Base-by-base conservation (phyloP, 2,329 filamentous ascomycete species). In the Sporothrix dimorphospora region DNA sequence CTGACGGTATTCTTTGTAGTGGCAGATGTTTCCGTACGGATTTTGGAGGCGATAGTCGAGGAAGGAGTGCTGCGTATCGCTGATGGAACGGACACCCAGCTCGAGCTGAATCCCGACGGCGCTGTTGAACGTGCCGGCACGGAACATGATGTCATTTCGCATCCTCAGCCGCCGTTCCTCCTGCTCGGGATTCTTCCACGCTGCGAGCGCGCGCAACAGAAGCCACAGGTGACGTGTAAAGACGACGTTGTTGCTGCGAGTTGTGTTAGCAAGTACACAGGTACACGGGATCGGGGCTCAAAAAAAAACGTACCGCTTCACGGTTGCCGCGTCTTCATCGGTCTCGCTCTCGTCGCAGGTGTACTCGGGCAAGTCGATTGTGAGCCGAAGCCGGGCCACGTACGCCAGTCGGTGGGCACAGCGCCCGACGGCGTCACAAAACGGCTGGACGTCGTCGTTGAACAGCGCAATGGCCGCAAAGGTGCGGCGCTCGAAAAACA, bases 401-500 rank as follows among this genome's bases (percentile, higher is more conserved):
- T 49, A 67, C 16, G 42, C 7, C 63, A 67, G 63, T n/a, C 63
- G 63, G 3, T 11, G 3, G 42, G 42, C 0, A 30, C 21, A 8
- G 27, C 16, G 55, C 30, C 16, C 6, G 5, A 61, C 16, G 16
- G 19, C 30, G 16, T 19, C 16, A 5, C 30, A 66, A n/a, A 67
- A 67, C 21, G 42, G 5, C 24, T 11, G 14, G 7, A 49, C 45
- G n/a, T 67, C 63, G 59, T n/a, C 45, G 30, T 11, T 63, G 9
- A 7, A 45, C 57, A 71, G 57, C 14, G 6, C n/a, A 21, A 71
- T 16, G 11, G 34, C 21, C 14, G 47, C 47, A 70, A 67, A 66
- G 4, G 59, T 70, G 49, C 21, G 30, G 27, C 40, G 72, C 61
- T 73, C 72, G 27, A 71, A 73, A 45, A 63, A 71, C 12, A 1